Evolutionary conservation across 2,329 filamentous ascomycete genomes (phyloP), one percentile per base, ranked within the genome.

Genomic region (Aspergillus novofumigatus): DNA sequence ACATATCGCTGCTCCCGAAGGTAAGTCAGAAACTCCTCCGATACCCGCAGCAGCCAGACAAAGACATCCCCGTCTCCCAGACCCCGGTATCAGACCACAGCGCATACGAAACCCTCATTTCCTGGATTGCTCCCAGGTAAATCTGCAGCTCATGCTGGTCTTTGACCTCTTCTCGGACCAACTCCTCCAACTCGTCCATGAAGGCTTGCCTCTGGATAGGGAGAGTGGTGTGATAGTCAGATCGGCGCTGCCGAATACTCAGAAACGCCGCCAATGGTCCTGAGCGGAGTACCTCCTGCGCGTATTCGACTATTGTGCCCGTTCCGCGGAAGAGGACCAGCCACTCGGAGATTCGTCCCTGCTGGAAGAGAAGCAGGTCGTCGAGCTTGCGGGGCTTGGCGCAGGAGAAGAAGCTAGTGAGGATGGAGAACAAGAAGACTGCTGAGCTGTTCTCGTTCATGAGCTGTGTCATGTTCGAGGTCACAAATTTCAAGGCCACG

Each of bases 351-450:
- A 74, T 62, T 9, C 68, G 67, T 7, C 65, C 68, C 20, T 73
- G 59, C 17, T 69, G 65, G 38, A 73, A 63, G 17, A 75, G 61
- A 3, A 78, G 64, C 25, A 77, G 69, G 35, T 77, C 71, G 9
- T 66, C 67, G 3, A 68, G 59, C 41, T 68, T 65, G 20, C 69
- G 70, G 1, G 71, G 72, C 42, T 66, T 70, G 5, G 69, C 75
- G 26, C 77, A 68, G 1, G 72, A 65, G 58, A 76, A 72, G 29
- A 73, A 68, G 4, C 70, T 67, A 0, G 74, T 75, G 6, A 78
- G 42, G 2, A 69, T 66, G 23, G 76, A 75, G 57, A 78, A 78
- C 32, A 76, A 60, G 57, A 73, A 76, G 1, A 79, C 61, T 0
- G 71, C 69, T 1, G 69, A 63, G 45, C 69, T 72, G 26, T 75